Evolutionary conservation across 1,139 yeast genomes (phyloP).

Genomic region (Barnettozyma hawaiiensis): DNA sequence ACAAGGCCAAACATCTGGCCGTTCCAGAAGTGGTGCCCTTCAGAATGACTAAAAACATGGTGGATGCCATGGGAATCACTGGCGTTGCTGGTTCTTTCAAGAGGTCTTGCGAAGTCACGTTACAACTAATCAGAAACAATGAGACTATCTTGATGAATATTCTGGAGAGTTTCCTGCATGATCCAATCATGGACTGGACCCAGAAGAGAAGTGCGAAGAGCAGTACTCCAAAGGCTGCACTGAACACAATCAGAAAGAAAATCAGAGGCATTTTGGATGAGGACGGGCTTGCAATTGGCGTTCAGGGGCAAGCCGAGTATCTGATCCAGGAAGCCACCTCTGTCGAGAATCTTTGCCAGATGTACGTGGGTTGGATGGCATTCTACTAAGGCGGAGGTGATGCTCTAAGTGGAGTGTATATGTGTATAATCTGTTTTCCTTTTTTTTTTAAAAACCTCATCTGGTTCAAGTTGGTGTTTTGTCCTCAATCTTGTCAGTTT

Average conservation of each 20-base stretch:
- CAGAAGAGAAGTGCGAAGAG: slow-evolving; percentile 29
- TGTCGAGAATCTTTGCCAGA: slow-evolving; percentile 61
- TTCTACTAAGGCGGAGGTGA: no score
- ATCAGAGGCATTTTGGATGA: slow-evolving; percentile 79
- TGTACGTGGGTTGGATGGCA: slow-evolving; percentile 97
- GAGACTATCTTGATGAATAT: slow-evolving; percentile 90
- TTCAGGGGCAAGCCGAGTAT: slow-evolving; percentile 89
- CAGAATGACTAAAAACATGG: slow-evolving; percentile 79
- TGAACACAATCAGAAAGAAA: slow-evolving; percentile 69
- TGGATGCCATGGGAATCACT: slow-evolving; percentile 86
- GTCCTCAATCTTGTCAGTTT: neutral
- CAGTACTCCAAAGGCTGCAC: slow-evolving; percentile 55
- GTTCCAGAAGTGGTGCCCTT: slow-evolving; percentile 93
- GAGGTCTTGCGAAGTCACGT: slow-evolving; percentile 79
- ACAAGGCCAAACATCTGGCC: slow-evolving; percentile 50
- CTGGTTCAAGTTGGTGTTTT: neutral
- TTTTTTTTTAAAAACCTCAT: no score
- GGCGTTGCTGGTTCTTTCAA: slow-evolving; percentile 91
- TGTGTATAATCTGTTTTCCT: no score
- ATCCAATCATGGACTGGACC: slow-evolving; percentile 77
- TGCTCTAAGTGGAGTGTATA: no score
- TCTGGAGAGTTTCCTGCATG: slow-evolving; percentile 87
- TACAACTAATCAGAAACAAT: slow-evolving; percentile 63
- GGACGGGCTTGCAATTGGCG: slow-evolving; percentile 82
- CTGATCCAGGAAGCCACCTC: slow-evolving; percentile 82